phyloP scores from a whole-genome alignment of 371 early-diverging fungal species.

The Smittium culicis region DNA sequence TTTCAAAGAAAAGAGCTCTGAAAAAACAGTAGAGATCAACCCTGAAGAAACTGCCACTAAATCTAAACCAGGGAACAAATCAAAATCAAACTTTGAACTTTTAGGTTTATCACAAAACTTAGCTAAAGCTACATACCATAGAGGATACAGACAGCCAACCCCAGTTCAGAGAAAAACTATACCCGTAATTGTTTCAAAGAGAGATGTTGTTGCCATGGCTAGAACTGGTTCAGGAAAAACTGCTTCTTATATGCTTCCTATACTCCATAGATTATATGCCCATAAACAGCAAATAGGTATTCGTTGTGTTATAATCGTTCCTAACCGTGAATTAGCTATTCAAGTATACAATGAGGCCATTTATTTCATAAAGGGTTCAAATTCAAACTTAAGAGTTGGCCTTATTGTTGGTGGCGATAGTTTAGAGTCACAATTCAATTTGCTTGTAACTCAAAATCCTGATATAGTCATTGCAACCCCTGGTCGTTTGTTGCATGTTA shows the following conservation, averaged over 20 bases:
- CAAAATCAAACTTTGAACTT: not conserved
- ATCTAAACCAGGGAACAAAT: not conserved
- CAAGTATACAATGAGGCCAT: conserved; percentile 82
- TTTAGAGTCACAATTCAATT: conserved; percentile 54
- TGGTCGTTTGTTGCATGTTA: conserved; percentile 82
- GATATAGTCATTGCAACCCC: conserved; percentile 93
- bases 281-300: conserved; percentile 61
- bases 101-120: not conserved
- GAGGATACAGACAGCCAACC: conserved; percentile 46
- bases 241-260: conserved; percentile 90
- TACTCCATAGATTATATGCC: conserved; percentile 67
- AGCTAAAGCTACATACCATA: not conserved
- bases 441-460: conserved; percentile 69
- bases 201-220: conserved; percentile 96
- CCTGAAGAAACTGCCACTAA: not conserved
- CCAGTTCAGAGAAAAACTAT: conserved; percentile 97
- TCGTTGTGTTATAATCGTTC: conserved; percentile 77
- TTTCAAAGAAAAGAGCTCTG: not conserved
- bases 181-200: conserved; percentile 80
- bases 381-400: not conserved
- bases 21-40: not conserved
- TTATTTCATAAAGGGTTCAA: not conserved
- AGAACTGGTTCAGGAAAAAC: conserved; percentile 98
- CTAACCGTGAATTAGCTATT: conserved; percentile 91
- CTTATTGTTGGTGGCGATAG: conserved; percentile 90